Base-by-base conservation (phyloP, 1,284 basidiomycete species). In the Rhodotorula sp. region DNA sequence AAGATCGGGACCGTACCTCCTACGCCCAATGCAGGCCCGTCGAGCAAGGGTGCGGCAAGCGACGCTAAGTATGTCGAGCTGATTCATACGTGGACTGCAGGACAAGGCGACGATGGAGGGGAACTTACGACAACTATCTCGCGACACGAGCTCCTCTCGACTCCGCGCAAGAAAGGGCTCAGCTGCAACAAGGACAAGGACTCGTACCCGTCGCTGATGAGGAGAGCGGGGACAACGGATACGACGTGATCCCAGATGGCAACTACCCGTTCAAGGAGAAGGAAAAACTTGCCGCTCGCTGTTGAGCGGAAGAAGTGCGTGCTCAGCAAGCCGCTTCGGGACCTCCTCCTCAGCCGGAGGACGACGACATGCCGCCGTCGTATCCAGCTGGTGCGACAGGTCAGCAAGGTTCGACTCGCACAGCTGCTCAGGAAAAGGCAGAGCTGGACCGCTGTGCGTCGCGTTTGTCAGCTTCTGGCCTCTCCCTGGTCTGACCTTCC, bases 231-330 rank as follows among this genome's bases (percentile, higher is more conserved):
- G 71, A 67, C 8, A 64, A 72, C 16, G 68, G 67, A 0, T 73
- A 52, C 40, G 66, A 64, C 40, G 16, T 50, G 18, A 71, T 73
- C 37, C 68, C 69, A 1, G 69, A 73, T 64, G 69, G 66, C 24
- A 71, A 68, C 48, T 73, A 70, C 26, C 64, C 69, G 31, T 73
- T 73, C 59, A 44, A 54, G 48, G 68, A 70, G 46, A 70, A 70
- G 30, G 59, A 59, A 20, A 61, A 70, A 48, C 48, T 31, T 0
- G 50, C 57, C 0, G 52, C 61, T 8, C 56, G 61, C 26, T 64
- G 57, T 5, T 55, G 60, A 0, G 63, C 63, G 6, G 62, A 64
- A 18, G 62, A 69, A 9, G 58, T 50, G 2, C 57, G 57, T 28
- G 64, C 31, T 5, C 30, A 37, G 22, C 48, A 55, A 44, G 31